Conservation (phyloP, 2,329 filamentous ascomycete species). For the Colletotrichum falcatum region DNA sequence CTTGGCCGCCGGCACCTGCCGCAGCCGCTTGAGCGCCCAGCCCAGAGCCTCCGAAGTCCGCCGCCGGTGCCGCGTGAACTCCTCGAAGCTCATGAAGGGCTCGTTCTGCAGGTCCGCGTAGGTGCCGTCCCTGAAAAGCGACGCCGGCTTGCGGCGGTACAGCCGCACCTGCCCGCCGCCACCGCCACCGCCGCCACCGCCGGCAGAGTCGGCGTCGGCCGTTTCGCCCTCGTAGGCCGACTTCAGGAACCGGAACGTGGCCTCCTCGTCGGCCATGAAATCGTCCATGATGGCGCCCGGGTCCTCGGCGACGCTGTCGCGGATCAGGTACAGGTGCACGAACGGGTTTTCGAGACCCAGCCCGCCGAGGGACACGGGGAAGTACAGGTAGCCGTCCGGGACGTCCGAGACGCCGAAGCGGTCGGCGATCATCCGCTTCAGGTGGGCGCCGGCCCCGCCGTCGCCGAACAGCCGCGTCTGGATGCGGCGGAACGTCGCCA, state of each 20-base stretch:
- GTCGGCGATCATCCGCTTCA: conserved; percentile 59
- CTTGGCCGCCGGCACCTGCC: conserved; percentile 46
- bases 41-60: conserved; percentile 46
- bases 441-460: conserved; percentile 55
- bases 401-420: conserved; percentile 58
- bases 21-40: conserved; percentile 47
- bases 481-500: conserved; percentile 63
- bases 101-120: conserved; percentile 40
- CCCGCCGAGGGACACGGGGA: conserved; percentile 54
- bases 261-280: conserved; percentile 49
- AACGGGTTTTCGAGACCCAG: conserved; percentile 54
- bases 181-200: conserved; percentile 13
- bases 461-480: conserved; percentile 62
- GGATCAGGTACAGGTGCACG: conserved; percentile 45
- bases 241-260: conserved; percentile 50
- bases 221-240: conserved; percentile 46
- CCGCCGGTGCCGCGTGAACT: conserved; percentile 52
- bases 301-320: conserved; percentile 44
- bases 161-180: neutral
- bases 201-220: conserved; percentile 16
- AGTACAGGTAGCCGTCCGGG: conserved; percentile 56
- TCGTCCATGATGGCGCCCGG: conserved; percentile 45
- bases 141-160: neutral
- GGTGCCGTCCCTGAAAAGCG: conserved; percentile 26
- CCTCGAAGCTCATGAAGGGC: conserved; percentile 54